Evolutionary conservation across 164 flowering plant species (phyloP).

Genomic region (Stephania cephalantha): DNA sequence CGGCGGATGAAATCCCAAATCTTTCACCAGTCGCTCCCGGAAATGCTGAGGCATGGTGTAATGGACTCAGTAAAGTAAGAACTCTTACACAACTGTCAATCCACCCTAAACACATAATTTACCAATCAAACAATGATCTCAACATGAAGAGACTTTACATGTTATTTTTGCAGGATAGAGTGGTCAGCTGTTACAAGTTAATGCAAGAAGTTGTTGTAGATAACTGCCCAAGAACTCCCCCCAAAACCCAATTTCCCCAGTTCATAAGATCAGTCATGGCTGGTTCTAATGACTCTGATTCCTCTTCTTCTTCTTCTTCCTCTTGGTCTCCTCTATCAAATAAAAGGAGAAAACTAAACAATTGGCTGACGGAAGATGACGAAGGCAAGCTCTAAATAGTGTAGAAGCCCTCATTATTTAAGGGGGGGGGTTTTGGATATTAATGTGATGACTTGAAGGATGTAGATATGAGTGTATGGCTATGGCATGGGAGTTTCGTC

Average conservation of each 20-base stretch:
- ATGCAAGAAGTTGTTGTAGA: slow-evolving; percentile 40
- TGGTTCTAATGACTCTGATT: slow-evolving; percentile 30
- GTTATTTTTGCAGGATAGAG: slow-evolving; percentile 53
- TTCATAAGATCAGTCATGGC: slow-evolving; percentile 37
- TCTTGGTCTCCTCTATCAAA: slow-evolving; percentile 21
- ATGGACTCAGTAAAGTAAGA: slow-evolving; percentile 73
- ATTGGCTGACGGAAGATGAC: slow-evolving; percentile 48
- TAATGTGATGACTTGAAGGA: slow-evolving; percentile 27
- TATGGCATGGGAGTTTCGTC: slow-evolving; percentile 16
- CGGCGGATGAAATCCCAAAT: slow-evolving; percentile 55
- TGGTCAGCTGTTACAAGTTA: slow-evolving; percentile 49
- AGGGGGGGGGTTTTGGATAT: slow-evolving; percentile 26
- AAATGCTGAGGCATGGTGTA: slow-evolving; percentile 56
- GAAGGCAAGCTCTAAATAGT: slow-evolving; percentile 29
- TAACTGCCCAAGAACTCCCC: slow-evolving; percentile 28
- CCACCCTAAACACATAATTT: neutral
- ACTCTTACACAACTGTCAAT: neutral
- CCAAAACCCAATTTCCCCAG: slow-evolving; percentile 46
- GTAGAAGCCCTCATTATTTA: slow-evolving; percentile 34
- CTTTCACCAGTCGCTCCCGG: slow-evolving; percentile 46
- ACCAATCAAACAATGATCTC: slow-evolving; percentile 2
- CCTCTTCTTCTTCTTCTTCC: slow-evolving; percentile 17
- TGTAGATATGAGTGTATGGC: slow-evolving; percentile 24
- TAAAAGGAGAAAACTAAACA: slow-evolving; percentile 70
- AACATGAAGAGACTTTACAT: slow-evolving; percentile 2